Conservation (phyloP, 805 yeast species). For the Millerozyma acaciae region DNA sequence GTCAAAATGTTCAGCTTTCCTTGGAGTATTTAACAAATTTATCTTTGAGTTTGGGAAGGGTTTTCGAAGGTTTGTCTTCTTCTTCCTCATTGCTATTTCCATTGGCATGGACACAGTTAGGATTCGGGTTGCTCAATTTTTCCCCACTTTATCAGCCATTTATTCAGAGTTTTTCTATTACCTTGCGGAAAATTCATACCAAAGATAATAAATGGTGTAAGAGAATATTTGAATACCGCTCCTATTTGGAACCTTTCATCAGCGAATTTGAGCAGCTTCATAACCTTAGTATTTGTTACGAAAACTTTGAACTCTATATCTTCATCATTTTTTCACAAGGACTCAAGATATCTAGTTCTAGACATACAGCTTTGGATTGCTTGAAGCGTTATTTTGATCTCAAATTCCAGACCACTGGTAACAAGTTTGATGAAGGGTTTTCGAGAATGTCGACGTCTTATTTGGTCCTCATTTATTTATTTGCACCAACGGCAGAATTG, state of each 20-base stretch:
- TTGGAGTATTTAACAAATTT: slow-evolving; percentile 35
- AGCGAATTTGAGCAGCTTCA: slow-evolving; percentile 40
- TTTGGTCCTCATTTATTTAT: slow-evolving; percentile 32
- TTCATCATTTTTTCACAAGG: slow-evolving; percentile 53
- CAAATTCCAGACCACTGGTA: slow-evolving; percentile 33
- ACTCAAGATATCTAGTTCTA: slow-evolving; percentile 52
- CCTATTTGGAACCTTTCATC: slow-evolving; percentile 39
- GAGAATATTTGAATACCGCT: slow-evolving; percentile 27
- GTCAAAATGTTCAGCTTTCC: slow-evolving; percentile 16
- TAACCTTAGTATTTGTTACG: slow-evolving; percentile 34
- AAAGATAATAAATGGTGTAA: slow-evolving; percentile 21
- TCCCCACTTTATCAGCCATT: slow-evolving; percentile 31
- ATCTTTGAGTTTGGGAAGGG: slow-evolving; percentile 43
- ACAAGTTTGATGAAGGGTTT: slow-evolving; percentile 7
- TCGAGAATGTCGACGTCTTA: slow-evolving; percentile 15
- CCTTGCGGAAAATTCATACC: slow-evolving; percentile 22
- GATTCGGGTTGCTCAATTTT: slow-evolving; percentile 26
- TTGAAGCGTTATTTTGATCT: slow-evolving; percentile 41
- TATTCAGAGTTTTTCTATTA: slow-evolving; percentile 25
- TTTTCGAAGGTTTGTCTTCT: slow-evolving; percentile 46
- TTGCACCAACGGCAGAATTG: slow-evolving; percentile 22
- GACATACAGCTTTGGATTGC: slow-evolving; percentile 44
- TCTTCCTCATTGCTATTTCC: slow-evolving; percentile 45
- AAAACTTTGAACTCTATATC: slow-evolving; percentile 51
- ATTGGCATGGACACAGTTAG: slow-evolving; percentile 46